phyloP scores from a whole-genome alignment of 306 rosid species.

The Corylus avellana region DNA sequence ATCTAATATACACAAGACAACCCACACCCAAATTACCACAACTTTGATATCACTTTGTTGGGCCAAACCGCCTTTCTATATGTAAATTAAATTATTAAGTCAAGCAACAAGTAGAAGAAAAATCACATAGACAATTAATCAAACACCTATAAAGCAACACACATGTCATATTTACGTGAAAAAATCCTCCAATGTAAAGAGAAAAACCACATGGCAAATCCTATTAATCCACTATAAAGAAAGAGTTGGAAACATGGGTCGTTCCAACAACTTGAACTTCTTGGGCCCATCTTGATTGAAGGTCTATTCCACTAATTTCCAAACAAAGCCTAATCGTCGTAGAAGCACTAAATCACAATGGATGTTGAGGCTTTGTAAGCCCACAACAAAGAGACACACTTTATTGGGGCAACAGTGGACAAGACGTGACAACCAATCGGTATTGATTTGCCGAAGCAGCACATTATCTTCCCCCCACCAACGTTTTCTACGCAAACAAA shows the following conservation, averaged over 20 bases:
- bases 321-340: not conserved
- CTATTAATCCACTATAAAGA: not conserved
- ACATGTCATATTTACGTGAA: too few relatives aligned
- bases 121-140: too few relatives aligned
- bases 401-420: not conserved
- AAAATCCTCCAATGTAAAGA: too few relatives aligned
- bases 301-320: constrained; percentile 21
- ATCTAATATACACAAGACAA: too few relatives aligned
- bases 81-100: too few relatives aligned
- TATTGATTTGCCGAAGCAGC: not conserved
- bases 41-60: too few relatives aligned
- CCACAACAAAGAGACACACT: not conserved
- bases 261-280: not conserved
- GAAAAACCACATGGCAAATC: too few relatives aligned
- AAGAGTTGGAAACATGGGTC: not conserved
- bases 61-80: too few relatives aligned
- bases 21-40: too few relatives aligned
- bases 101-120: too few relatives aligned
- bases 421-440: not conserved
- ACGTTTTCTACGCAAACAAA: not conserved
- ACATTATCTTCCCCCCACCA: not conserved
- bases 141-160: too few relatives aligned
- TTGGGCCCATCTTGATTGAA: not conserved
- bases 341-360: not conserved
- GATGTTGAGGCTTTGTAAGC: not conserved